These are phyloP conservation scores for Mayamaea pseudoterrestris DNA, from an alignment of 108 stramenopile species.

Conservation along the genomic window DNA sequence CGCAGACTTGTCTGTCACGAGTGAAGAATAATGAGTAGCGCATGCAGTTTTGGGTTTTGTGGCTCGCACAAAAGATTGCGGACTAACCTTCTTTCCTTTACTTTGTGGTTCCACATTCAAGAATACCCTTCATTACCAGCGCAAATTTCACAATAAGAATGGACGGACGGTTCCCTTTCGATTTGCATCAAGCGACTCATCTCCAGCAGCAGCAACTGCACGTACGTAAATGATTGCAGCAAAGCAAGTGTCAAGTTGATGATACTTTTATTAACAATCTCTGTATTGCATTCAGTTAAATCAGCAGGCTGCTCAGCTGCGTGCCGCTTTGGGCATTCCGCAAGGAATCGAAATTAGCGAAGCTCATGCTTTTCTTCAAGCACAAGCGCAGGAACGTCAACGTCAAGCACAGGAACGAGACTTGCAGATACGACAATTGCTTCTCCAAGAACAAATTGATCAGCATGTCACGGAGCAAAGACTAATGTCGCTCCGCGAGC, in stretches of 20 bases:
- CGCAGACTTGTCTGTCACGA: no score
- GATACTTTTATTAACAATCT: background rate
- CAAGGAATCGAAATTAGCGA: no score
- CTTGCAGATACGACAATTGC: slow-evolving; percentile 23
- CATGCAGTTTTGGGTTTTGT: no score
- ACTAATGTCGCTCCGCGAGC: slow-evolving; percentile 21
- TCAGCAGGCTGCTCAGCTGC: slow-evolving; percentile 25
- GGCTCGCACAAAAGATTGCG: no score
- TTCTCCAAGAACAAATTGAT: slow-evolving; percentile 36
- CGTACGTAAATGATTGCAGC: slow-evolving; percentile 6
- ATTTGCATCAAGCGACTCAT: no score
- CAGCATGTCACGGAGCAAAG: slow-evolving; percentile 24
- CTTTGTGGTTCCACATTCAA: no score
- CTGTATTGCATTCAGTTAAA: slow-evolving; percentile 5
- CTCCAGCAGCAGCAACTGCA: slow-evolving; percentile 11
- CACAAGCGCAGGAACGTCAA: slow-evolving; percentile 18
- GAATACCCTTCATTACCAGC: no score
- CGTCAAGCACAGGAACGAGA: slow-evolving; percentile 35
- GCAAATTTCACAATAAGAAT: no score
- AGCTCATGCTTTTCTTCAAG: slow-evolving; percentile 17
- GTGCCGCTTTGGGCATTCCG: slow-evolving; percentile 33
- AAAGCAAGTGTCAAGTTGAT: background rate
- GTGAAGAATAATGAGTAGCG: no score
- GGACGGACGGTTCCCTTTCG: slow-evolving; percentile 31
- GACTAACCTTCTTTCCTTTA: no score